Evolutionary conservation across 805 yeast species (phyloP).

Genomic region (Wickerhamomyces canadensis): DNA sequence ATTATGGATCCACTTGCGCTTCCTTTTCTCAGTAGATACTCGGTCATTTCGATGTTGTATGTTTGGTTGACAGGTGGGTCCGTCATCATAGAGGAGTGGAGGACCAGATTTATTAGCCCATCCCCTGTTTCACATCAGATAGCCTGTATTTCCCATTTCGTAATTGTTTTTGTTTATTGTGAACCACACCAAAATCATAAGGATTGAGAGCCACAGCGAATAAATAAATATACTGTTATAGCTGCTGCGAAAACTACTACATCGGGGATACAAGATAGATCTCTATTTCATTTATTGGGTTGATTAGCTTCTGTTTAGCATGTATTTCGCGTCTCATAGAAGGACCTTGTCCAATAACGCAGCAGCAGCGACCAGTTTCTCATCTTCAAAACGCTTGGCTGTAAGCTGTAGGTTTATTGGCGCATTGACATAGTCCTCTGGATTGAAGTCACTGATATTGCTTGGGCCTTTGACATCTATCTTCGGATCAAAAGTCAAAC

Average conservation of each 20-base stretch:
- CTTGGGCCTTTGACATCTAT: conserved; percentile 42
- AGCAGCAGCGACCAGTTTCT: conserved; percentile 43
- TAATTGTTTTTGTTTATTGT: too few relatives aligned
- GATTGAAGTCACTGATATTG: conserved; percentile 20
- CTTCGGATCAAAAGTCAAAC: conserved; percentile 50
- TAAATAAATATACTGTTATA: too few relatives aligned
- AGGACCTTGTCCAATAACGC: conserved; percentile 32
- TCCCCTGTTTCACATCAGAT: too few relatives aligned
- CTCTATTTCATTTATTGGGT: not conserved
- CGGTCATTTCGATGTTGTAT: conserved; percentile 8
- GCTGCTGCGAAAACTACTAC: too few relatives aligned
- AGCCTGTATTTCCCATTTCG: too few relatives aligned
- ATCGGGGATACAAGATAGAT: too few relatives aligned
- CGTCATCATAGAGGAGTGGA: conserved; percentile 1
- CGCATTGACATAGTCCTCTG: conserved; percentile 29
- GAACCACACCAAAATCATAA: too few relatives aligned
- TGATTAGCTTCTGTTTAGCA: too few relatives aligned
- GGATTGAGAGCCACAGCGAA: too few relatives aligned
- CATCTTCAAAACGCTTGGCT: conserved; percentile 45
- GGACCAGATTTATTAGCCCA: too few relatives aligned
- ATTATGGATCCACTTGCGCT: conserved; percentile 1
- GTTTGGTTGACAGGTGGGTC: too few relatives aligned
- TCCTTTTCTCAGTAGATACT: conserved; percentile 3
- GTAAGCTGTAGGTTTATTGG: conserved; percentile 48
- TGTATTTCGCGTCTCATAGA: too few relatives aligned